These are phyloP conservation scores for Tuber magnatum DNA, from an alignment of 495 filamentous ascomycete genomes.

Conservation along the genomic window DNA sequence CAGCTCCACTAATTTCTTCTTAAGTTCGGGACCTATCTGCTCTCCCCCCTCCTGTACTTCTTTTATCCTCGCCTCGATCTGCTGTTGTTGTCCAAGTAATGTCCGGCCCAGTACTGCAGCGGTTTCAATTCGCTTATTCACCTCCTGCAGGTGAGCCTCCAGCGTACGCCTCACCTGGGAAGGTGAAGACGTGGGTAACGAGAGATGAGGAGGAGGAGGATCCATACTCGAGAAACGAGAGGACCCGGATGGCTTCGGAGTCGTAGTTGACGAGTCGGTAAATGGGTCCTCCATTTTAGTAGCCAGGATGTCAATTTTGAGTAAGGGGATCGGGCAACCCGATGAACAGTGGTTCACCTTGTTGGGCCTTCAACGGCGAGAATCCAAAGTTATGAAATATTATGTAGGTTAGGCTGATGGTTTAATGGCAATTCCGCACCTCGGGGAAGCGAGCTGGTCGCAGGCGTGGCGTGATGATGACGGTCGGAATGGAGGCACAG, in stretches of 20 bases:
- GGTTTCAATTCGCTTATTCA: slow-evolving; percentile 81
- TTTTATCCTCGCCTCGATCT: slow-evolving; percentile 69
- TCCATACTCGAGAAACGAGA: slow-evolving; percentile 52
- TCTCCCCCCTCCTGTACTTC: slow-evolving; percentile 74
- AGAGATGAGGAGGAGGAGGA: slow-evolving; percentile 73
- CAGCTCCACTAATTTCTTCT: slow-evolving; percentile 73
- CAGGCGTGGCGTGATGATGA: not conserved
- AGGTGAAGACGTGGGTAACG: slow-evolving; percentile 67
- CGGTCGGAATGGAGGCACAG: not conserved
- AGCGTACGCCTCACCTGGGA: slow-evolving; percentile 79
- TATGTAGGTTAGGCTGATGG: not conserved
- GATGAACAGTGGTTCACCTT: not conserved
- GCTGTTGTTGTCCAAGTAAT: slow-evolving; percentile 73
- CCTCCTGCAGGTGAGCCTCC: slow-evolving; percentile 84
- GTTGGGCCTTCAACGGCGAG: not conserved
- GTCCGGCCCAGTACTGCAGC: slow-evolving; percentile 79
- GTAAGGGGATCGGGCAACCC: slow-evolving; percentile 6
- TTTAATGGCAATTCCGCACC: no score
- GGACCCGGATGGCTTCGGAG: not conserved
- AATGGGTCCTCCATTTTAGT: slow-evolving; percentile 53
- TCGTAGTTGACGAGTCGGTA: slow-evolving; percentile 39
- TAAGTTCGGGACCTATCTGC: slow-evolving; percentile 78
- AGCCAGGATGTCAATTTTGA: slow-evolving; percentile 22
- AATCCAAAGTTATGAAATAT: not conserved
- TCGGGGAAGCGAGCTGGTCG: not conserved